Evolutionary conservation across 495 filamentous ascomycete genomes (phyloP), one percentile per base, ranked within the genome.

Genomic region (Penicillium salamii): DNA sequence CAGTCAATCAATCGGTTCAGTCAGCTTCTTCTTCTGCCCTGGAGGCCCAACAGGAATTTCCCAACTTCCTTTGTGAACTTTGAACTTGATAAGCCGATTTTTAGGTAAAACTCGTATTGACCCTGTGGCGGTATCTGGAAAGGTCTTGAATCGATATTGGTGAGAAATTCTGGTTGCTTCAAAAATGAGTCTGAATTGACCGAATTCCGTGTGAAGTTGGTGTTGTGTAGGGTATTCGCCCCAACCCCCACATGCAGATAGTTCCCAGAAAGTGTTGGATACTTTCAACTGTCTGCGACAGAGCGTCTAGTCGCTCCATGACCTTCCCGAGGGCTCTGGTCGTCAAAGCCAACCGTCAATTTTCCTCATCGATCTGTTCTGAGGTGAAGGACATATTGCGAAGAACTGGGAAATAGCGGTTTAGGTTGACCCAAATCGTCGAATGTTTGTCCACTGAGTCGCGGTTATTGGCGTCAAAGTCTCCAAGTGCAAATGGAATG

Each of bases 81-180:
- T 23, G 32, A 56, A 52, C 32, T 39, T 56, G 31, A 48, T 32
- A 48, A 48, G 28, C 17, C 42, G 47, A 51, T 44, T 48, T 38
- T 18, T 48, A 39, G 53, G 53, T 42, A 55, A 46, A 34, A 17
- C 28, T 37, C 23, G 33, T 45, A 50, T 35, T 11, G 46, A 18
- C 6, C 38, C 29, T 35, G 46, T 46, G 35, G 37, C 31, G 17
- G 37, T 33, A 26, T 44, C 42, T 33, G 42, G 47, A 44, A 51
- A 56, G 31, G 53, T 47, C 53, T 56, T 56, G 36, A 56, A 47
- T 19, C 37, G 19, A 42, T 56, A 56, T 33, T 56, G 47, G 48
- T 56, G 35, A 31, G 36, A 15, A 38, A 43, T 21, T 21, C 47
- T 32, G 36, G 48, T 56, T 43, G 28, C 42, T 38, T 51, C 42